phyloP scores from a whole-genome alignment of 2,329 filamentous ascomycete species.

The Bertia moriformis region DNA sequence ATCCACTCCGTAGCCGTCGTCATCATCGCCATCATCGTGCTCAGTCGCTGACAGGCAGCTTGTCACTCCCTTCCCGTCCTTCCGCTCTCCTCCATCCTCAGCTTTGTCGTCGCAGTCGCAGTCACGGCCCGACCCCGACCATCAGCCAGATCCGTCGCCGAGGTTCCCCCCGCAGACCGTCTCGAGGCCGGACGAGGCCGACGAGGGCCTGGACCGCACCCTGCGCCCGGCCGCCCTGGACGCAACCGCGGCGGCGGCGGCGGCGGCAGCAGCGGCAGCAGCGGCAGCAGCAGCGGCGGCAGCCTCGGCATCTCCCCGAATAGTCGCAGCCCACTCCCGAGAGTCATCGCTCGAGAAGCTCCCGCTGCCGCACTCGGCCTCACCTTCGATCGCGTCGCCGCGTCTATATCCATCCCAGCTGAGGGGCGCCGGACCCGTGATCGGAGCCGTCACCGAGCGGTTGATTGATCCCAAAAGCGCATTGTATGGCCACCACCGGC shows the following conservation, averaged over 20 bases:
- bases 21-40: too few relatives aligned
- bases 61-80: too few relatives aligned
- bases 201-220: slow-evolving; percentile 35
- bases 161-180: slow-evolving; percentile 35
- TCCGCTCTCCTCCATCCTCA: too few relatives aligned
- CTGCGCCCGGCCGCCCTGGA: slow-evolving; percentile 30
- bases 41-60: too few relatives aligned
- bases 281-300: too few relatives aligned
- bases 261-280: too few relatives aligned
- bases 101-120: slow-evolving; percentile 49
- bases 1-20: too few relatives aligned
- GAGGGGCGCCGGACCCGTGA: slow-evolving; percentile 14
- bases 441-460: slow-evolving; percentile 31
- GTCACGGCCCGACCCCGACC: slow-evolving; percentile 41
- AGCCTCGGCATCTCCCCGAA: slow-evolving; percentile 6
- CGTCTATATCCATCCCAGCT: neutral
- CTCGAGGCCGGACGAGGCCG: slow-evolving; percentile 31
- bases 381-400: slow-evolving; percentile 13
- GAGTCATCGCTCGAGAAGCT: slow-evolving; percentile 43
- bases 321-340: slow-evolving; percentile 38
- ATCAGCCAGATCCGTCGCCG: slow-evolving; percentile 28
- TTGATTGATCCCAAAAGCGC: slow-evolving; percentile 38
- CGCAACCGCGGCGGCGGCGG: slow-evolving; percentile 13
- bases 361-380: slow-evolving; percentile 19
- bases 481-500: slow-evolving; percentile 73